These are phyloP conservation scores for Euclidium syriacum DNA, from an alignment of 345 rosid genomes.

Conservation along the genomic window DNA sequence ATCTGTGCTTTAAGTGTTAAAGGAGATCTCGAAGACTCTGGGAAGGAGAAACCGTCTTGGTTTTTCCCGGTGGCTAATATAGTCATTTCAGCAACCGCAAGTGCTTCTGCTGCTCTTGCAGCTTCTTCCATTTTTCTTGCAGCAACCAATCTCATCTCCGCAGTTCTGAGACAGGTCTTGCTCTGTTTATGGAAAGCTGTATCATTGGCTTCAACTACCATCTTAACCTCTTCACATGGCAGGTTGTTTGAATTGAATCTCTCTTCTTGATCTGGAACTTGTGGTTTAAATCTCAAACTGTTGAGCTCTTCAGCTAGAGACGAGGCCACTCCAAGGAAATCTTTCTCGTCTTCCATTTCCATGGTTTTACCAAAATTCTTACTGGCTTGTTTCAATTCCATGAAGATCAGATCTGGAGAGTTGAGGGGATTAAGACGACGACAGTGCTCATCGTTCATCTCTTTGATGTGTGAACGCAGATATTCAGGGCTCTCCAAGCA, in stretches of 20 bases:
- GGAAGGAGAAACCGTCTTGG: slow-evolving; percentile 32
- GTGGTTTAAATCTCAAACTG: slow-evolving; percentile 37
- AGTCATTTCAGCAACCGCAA: slow-evolving; percentile 62
- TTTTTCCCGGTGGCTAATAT: slow-evolving; percentile 30
- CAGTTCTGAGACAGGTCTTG: slow-evolving; percentile 39
- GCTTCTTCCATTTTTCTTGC: slow-evolving; percentile 96
- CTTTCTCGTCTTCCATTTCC: slow-evolving; percentile 58
- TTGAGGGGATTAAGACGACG: slow-evolving; percentile 23
- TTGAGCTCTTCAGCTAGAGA: slow-evolving; percentile 55
- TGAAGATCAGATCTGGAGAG: slow-evolving; percentile 61
- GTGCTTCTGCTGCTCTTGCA: slow-evolving; percentile 84
- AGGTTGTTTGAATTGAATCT: background rate
- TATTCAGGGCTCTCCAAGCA: slow-evolving; percentile 33
- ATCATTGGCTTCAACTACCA: slow-evolving; percentile 36
- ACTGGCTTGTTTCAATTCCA: slow-evolving; percentile 77
- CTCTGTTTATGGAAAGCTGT: slow-evolving; percentile 31
- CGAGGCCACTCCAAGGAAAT: slow-evolving; percentile 40
- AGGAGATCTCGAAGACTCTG: slow-evolving; percentile 46
- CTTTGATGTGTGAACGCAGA: slow-evolving; percentile 38
- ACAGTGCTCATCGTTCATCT: slow-evolving; percentile 43
- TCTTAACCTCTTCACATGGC: slow-evolving; percentile 36
- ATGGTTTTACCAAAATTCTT: slow-evolving; percentile 78
- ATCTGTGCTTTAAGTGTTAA: slow-evolving; percentile 24
- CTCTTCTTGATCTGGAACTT: slow-evolving; percentile 1
- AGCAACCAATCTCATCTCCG: slow-evolving; percentile 77